A percentile compares a stretch with the other conserved stretches of the same genome.
Evolutionary conservation across 2,329 filamentous ascomycete genomes (phyloP).

Genomic region (Aspergillus vadensis): DNA sequence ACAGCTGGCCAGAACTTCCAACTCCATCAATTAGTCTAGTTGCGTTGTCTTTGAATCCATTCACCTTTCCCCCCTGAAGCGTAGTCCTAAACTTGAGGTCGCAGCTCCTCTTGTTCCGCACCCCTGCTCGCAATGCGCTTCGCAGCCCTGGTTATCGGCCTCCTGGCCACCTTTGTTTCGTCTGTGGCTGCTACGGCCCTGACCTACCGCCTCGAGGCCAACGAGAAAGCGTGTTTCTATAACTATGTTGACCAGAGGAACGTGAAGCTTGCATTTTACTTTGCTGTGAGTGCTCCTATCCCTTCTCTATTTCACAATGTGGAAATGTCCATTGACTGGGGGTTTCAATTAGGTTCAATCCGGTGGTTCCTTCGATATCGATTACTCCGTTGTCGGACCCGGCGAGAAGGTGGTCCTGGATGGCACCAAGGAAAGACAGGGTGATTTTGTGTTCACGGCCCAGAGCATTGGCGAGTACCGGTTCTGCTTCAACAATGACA

Average conservation of each 20-base stretch:
- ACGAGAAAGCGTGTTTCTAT: conserved; percentile 97
- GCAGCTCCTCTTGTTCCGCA: conserved; percentile 16
- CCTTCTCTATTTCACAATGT: neutral
- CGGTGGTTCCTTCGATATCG: conserved; percentile 94
- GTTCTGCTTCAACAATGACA: conserved; percentile 98
- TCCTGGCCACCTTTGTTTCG: conserved; percentile 71
- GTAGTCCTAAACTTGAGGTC: conserved; percentile 13
- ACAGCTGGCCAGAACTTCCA: conserved; percentile 38
- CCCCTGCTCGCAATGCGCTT: conserved; percentile 61
- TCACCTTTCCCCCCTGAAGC: conserved; percentile 11
- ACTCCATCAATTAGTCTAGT: conserved; percentile 15
- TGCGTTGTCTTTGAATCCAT: conserved; percentile 22
- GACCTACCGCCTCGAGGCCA: conserved; percentile 86
- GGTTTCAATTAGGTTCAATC: conserved; percentile 76
- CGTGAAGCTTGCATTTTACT: conserved; percentile 96
- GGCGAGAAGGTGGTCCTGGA: conserved; percentile 78
- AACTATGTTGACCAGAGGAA: conserved; percentile 73
- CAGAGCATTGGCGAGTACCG: conserved; percentile 84
- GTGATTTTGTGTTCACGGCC: conserved; percentile 96
- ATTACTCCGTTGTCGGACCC: conserved; percentile 85
- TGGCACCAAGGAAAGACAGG: conserved; percentile 88
- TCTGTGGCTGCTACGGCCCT: conserved; percentile 82
- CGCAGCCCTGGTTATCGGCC: conserved; percentile 62
- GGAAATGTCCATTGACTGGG: neutral
- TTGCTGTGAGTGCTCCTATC: conserved; percentile 68